phyloP scores from a whole-genome alignment of 768 basidiomycete species.

The Termitomyces sp. region DNA sequence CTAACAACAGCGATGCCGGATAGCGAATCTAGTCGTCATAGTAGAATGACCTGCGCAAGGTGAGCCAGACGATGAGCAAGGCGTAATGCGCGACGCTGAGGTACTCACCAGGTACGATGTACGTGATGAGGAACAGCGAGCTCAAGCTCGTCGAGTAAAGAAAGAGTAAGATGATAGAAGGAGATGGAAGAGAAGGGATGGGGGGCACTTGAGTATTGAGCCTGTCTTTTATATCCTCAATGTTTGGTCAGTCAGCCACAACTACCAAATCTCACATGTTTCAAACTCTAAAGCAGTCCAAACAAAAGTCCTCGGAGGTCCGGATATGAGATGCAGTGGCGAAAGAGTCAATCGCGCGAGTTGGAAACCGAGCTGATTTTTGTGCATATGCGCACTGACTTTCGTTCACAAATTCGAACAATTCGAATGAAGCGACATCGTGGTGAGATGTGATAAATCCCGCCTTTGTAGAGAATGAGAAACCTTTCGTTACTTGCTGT shows the following conservation, averaged over 20 bases:
- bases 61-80: neutral
- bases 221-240: neutral
- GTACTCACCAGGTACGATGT: neutral
- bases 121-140: neutral
- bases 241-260: neutral
- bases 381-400: too few species aligned
- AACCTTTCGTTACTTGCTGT: too few species aligned
- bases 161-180: neutral
- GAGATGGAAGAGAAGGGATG: neutral
- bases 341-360: too few species aligned
- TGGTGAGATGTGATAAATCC: too few species aligned
- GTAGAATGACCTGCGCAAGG: neutral
- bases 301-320: too few species aligned
- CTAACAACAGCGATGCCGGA: neutral
- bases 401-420: too few species aligned
- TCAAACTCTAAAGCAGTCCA: too few species aligned
- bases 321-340: too few species aligned
- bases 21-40: neutral
- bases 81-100: neutral
- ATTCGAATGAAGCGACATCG: too few species aligned
- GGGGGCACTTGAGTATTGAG: neutral
- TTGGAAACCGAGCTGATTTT: too few species aligned
- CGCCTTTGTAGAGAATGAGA: too few species aligned
- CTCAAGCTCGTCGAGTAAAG: neutral
- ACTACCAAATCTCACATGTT: neutral